Conservation (phyloP, 2,329 filamentous ascomycete species). For the Penicillium sp. region DNA sequence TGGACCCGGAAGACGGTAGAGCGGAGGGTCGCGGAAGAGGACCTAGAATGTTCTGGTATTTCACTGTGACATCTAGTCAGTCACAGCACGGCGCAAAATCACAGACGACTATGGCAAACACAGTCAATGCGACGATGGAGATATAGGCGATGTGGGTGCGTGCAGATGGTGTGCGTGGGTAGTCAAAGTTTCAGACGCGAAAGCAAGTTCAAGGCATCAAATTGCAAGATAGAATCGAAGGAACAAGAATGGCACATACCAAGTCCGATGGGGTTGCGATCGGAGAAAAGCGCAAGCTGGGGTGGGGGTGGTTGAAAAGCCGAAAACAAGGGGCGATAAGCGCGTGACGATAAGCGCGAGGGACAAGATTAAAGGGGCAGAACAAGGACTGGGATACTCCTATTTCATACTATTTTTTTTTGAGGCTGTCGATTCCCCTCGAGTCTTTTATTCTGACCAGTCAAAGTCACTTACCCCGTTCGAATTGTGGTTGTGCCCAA, state of each 20-base stretch:
- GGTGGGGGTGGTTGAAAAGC: constrained; percentile 29
- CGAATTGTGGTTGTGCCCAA: constrained; percentile 16
- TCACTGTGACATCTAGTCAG: background rate
- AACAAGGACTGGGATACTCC: background rate
- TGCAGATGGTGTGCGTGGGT: background rate
- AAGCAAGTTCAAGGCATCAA: background rate
- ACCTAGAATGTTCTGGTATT: background rate
- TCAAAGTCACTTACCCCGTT: background rate
- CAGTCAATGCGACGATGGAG: background rate
- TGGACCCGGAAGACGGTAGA: background rate
- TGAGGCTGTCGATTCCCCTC: background rate
- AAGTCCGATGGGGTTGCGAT: background rate
- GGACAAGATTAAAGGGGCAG: constrained; percentile 7
- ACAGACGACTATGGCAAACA: background rate
- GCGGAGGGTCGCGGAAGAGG: background rate
- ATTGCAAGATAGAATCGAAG: background rate
- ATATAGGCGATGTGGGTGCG: background rate
- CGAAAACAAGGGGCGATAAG: constrained; percentile 31
- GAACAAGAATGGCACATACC: background rate
- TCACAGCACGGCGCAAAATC: background rate
- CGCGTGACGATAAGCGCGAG: constrained; percentile 28
- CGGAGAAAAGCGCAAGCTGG: constrained; percentile 2
- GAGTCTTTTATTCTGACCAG: background rate
- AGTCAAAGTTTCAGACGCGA: background rate
- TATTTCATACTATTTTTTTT: background rate